These are phyloP conservation scores for Triglochin maritima DNA, from an alignment of 106 monocot genomes.

Conservation along the genomic window DNA sequence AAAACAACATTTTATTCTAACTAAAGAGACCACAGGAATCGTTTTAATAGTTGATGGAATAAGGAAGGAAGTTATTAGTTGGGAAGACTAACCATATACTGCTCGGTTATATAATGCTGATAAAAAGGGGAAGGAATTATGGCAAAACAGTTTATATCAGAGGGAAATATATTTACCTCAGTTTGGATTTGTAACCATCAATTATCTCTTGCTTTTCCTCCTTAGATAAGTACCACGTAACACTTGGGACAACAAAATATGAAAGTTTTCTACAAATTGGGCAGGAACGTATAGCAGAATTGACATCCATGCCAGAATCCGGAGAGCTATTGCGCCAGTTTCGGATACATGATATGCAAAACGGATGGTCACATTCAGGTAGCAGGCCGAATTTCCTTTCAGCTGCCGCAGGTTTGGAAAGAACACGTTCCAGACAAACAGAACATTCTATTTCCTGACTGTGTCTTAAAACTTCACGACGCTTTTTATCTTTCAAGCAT, in stretches of 20 bases:
- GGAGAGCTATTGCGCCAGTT: slow-evolving; percentile 94
- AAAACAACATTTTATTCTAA: slow-evolving; percentile 2
- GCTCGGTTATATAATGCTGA: background rate
- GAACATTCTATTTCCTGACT: slow-evolving; percentile 97
- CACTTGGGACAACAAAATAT: slow-evolving; percentile 94
- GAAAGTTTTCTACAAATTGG: slow-evolving; percentile 92
- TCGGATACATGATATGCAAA: slow-evolving; percentile 93
- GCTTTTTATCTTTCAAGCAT: slow-evolving; percentile 61
- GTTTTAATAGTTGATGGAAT: background rate
- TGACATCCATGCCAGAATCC: slow-evolving; percentile 77
- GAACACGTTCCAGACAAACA: slow-evolving; percentile 85
- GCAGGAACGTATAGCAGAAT: slow-evolving; percentile 71
- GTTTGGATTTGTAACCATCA: slow-evolving; percentile 76
- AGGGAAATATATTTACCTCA: slow-evolving; percentile 32
- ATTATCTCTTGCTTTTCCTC: slow-evolving; percentile 89
- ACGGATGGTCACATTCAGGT: slow-evolving; percentile 95
- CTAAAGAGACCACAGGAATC: background rate
- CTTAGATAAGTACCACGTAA: slow-evolving; percentile 79
- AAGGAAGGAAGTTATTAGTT: background rate
- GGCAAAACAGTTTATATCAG: background rate
- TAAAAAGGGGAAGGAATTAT: background rate
- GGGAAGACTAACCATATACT: background rate
- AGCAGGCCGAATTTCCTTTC: slow-evolving; percentile 94
- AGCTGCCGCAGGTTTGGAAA: slow-evolving; percentile 70
- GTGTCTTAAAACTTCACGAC: slow-evolving; percentile 55